phyloP scores from a whole-genome alignment of 805 yeast species.

The Kregervanrija pseudodelftensis region DNA sequence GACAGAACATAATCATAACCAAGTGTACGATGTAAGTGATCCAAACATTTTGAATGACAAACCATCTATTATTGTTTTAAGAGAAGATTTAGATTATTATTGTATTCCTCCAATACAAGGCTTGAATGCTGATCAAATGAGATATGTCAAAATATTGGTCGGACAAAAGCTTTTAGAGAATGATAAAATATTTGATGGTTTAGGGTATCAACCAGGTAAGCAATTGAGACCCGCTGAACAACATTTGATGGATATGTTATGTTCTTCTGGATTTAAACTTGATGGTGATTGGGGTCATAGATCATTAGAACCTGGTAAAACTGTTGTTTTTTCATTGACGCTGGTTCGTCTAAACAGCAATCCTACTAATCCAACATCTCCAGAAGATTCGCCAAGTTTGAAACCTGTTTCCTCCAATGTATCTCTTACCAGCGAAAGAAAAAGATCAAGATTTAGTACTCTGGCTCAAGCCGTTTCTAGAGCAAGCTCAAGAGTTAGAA shows the following conservation, averaged over 20 bases:
- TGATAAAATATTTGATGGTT: slow-evolving; percentile 67
- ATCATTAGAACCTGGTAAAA: slow-evolving; percentile 77
- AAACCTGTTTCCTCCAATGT: slow-evolving; percentile 18
- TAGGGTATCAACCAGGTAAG: slow-evolving; percentile 53
- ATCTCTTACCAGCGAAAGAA: slow-evolving; percentile 13
- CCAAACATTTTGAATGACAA: slow-evolving; percentile 65
- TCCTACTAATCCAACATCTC: slow-evolving; percentile 7
- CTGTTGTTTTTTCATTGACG: slow-evolving; percentile 80
- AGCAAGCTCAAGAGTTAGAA: slow-evolving; percentile 29
- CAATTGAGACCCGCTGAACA: slow-evolving; percentile 84
- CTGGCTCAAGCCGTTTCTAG: slow-evolving; percentile 54
- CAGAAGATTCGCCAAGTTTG: slow-evolving; percentile 27
- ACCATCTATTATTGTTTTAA: slow-evolving; percentile 84
- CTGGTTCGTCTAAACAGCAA: slow-evolving; percentile 48
- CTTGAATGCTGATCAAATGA: slow-evolving; percentile 50
- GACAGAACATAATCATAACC: slow-evolving; percentile 24
- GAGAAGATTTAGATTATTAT: slow-evolving; percentile 93
- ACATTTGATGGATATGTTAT: slow-evolving; percentile 89
- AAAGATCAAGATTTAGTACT: slow-evolving; percentile 52
- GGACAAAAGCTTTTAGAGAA: slow-evolving; percentile 58
- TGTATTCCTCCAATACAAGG: slow-evolving; percentile 72
- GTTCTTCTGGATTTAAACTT: slow-evolving; percentile 72
- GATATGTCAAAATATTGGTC: slow-evolving; percentile 61
- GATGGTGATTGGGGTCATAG: slow-evolving; percentile 82
- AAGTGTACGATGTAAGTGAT: slow-evolving; percentile 31